phyloP scores from a whole-genome alignment of 257 asterid genomes.

The Solanum chaucha region DNA sequence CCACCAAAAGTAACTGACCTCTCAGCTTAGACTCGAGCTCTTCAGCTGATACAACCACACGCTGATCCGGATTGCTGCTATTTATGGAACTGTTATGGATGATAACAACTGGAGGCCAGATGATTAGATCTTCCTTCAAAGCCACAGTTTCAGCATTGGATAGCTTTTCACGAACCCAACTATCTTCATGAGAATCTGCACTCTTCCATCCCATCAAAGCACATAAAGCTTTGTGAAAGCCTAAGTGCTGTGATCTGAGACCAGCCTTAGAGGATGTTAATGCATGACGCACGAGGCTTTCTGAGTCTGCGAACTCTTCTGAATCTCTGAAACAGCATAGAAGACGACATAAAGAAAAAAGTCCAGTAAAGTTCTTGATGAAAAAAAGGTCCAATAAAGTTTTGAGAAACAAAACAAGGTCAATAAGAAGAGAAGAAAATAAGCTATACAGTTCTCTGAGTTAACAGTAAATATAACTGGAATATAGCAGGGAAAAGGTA shows the following conservation, averaged over 20 bases:
- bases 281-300: slow-evolving; percentile 55
- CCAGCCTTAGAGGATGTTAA: slow-evolving; percentile 36
- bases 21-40: slow-evolving; percentile 38
- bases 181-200: slow-evolving; percentile 19
- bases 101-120: slow-evolving; percentile 68
- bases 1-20: slow-evolving; percentile 15
- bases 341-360: background rate
- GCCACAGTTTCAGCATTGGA: slow-evolving; percentile 26
- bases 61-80: slow-evolving; percentile 25
- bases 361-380: background rate
- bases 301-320: slow-evolving; percentile 39
- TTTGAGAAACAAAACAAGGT: background rate
- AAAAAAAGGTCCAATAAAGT: background rate
- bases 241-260: slow-evolving; percentile 55
- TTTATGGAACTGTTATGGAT: slow-evolving; percentile 42
- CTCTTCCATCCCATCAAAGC: slow-evolving; percentile 56
- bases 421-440: background rate
- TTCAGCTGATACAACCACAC: slow-evolving; percentile 42
- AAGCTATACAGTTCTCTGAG: background rate
- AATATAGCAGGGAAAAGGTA: background rate
- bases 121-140: slow-evolving; percentile 51
- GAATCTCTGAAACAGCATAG: slow-evolving; percentile 41
- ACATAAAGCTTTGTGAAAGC: slow-evolving; percentile 68
- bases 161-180: slow-evolving; percentile 43
- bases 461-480: background rate